Conservation (phyloP, 2,329 filamentous ascomycete species). For the Trichoderma semiorbis region DNA sequence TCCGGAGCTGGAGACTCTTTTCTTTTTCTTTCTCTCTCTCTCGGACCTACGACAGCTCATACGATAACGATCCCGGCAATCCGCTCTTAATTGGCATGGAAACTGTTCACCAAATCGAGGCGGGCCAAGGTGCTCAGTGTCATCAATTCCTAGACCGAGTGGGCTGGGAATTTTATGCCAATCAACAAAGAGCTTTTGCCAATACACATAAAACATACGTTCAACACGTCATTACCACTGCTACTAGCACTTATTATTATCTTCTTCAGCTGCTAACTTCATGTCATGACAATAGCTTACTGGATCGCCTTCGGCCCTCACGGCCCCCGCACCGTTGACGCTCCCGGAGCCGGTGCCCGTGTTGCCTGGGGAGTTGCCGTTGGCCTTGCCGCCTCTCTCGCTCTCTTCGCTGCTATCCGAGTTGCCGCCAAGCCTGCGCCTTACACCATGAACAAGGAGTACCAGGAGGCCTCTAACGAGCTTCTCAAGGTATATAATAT, state of each 20-base stretch:
- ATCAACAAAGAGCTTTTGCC: background rate
- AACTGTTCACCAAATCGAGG: background rate
- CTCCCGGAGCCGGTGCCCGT: slow-evolving; percentile 80
- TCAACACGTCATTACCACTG: background rate
- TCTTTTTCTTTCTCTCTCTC: background rate
- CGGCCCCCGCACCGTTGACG: slow-evolving; percentile 78
- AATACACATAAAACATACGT: background rate
- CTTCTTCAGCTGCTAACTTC: slow-evolving; percentile 32
- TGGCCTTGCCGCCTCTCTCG: slow-evolving; percentile 64
- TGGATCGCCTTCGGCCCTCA: slow-evolving; percentile 98
- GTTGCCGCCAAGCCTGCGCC: slow-evolving; percentile 69
- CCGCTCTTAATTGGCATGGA: background rate
- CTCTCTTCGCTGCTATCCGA: slow-evolving; percentile 70
- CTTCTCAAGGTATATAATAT: slow-evolving; percentile 68
- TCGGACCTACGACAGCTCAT: background rate
- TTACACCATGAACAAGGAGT: slow-evolving; percentile 92
- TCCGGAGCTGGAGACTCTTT: background rate
- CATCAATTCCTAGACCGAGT: background rate
- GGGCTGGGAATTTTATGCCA: background rate
- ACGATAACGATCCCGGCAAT: background rate
- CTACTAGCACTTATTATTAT: background rate
- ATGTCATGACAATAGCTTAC: slow-evolving; percentile 67
- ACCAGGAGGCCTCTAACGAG: slow-evolving; percentile 93
- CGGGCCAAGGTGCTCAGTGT: background rate
- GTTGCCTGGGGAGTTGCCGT: slow-evolving; percentile 69